These are phyloP conservation scores for Euphrasia arctica DNA, from an alignment of 305 asterid species.

Conservation along the genomic window DNA sequence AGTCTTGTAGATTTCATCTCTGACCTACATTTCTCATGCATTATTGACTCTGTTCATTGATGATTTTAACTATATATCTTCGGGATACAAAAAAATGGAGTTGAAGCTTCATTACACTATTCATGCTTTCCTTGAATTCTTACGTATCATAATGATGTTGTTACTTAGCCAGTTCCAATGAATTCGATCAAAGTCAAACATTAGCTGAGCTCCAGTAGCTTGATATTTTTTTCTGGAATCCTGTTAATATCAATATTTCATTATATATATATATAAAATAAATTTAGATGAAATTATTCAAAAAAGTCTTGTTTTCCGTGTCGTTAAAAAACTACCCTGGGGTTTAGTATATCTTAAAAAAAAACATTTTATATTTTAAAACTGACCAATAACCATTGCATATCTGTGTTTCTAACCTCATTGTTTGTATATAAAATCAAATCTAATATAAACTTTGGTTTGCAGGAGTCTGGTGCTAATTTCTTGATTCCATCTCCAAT, in stretches of 20 bases:
- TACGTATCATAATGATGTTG: no score
- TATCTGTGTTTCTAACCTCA: no score
- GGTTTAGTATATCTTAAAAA: no score
- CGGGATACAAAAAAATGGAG: not conserved
- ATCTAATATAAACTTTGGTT: constrained; percentile 26
- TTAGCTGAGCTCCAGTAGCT: not conserved
- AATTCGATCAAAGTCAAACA: not conserved
- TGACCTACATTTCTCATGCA: not conserved
- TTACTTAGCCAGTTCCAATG: no score
- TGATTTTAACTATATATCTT: not conserved
- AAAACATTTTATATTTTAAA: no score
- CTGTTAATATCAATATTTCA: not conserved
- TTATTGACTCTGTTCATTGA: not conserved
- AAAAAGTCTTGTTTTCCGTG: no score
- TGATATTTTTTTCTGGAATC: not conserved
- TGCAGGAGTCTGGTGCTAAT: constrained; percentile 94
- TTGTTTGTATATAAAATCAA: no score
- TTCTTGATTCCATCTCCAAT: constrained; percentile 86
- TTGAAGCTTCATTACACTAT: not conserved
- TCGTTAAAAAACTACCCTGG: no score
- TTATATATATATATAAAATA: no score
- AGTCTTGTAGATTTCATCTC: not conserved
- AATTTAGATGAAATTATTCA: no score
- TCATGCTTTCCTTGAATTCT: not conserved
- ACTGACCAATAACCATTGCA: no score